phyloP scores from a whole-genome alignment of 352 stramenopile genomes.

The Aphanomyces astaci region DNA sequence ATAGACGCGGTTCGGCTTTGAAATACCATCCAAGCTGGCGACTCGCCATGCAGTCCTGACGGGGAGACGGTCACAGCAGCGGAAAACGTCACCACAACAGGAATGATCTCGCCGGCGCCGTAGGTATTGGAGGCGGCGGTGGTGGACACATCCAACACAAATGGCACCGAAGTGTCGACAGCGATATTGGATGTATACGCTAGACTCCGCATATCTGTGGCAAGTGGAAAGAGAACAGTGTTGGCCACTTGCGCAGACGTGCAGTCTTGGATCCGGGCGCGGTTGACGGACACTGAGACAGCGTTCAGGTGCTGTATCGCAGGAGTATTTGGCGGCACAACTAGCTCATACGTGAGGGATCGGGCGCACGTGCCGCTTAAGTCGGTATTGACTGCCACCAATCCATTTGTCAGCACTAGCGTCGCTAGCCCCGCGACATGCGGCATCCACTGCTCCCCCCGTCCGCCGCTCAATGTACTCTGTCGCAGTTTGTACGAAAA shows the following conservation, averaged over 20 bases:
- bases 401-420: conserved; percentile 37
- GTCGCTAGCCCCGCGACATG: conserved; percentile 33
- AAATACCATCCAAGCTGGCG: conserved; percentile 33
- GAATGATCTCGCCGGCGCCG: conserved; percentile 43
- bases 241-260: not conserved
- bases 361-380: conserved; percentile 38
- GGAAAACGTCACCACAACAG: conserved; percentile 47
- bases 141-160: conserved; percentile 37
- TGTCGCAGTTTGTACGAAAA: conserved; percentile 55
- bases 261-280: not conserved
- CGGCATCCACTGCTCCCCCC: conserved; percentile 28
- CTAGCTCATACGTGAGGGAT: conserved; percentile 42
- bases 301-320: conserved; percentile 1
- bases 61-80: conserved; percentile 35
- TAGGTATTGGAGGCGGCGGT: conserved; percentile 46
- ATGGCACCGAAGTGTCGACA: conserved; percentile 45
- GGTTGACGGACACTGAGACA: not conserved
- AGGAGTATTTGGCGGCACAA: conserved; percentile 30
- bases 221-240: conserved; percentile 32
- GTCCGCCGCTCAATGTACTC: conserved; percentile 26
- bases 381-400: conserved; percentile 44
- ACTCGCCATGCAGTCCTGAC: not conserved
- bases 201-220: conserved; percentile 37
- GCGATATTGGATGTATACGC: conserved; percentile 51
- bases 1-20: conserved; percentile 50